These are phyloP conservation scores for Coemansia reversa DNA, from an alignment of 192 early-diverging fungal species.

Conservation along the genomic window DNA sequence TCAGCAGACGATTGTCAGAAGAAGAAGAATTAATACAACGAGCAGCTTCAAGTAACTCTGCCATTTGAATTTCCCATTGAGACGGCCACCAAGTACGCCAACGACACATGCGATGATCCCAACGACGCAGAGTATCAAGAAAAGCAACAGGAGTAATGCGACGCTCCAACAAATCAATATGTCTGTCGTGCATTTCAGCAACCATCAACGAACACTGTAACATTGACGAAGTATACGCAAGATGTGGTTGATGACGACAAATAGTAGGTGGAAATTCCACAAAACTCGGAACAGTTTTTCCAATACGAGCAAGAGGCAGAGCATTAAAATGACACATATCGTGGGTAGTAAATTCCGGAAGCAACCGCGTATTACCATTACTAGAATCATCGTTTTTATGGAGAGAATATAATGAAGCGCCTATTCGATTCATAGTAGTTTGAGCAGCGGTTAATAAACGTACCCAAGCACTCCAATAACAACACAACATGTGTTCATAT, in stretches of 20 bases:
- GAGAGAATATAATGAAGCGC: background rate
- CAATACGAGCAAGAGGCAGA: constrained; percentile 12
- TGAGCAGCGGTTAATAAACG: constrained; percentile 27
- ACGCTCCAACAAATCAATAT: constrained; percentile 17
- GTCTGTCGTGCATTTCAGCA: constrained; percentile 23
- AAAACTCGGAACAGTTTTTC: background rate
- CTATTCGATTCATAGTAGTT: constrained; percentile 12
- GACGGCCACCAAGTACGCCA: constrained; percentile 25
- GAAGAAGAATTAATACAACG: background rate
- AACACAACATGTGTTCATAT: constrained; percentile 38
- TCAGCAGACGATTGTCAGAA: background rate
- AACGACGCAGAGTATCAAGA: constrained; percentile 15
- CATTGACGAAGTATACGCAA: constrained; percentile 21
- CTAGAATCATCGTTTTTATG: background rate
- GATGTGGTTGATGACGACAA: constrained; percentile 4
- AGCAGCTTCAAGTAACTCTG: background rate
- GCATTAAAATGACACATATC: constrained; percentile 38
- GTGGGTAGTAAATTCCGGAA: constrained; percentile 36
- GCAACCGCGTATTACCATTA: background rate
- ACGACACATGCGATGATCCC: constrained; percentile 17
- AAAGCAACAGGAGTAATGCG: constrained; percentile 5
- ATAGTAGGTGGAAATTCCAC: constrained; percentile 13
- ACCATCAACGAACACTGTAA: constrained; percentile 24
- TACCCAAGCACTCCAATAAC: constrained; percentile 41
- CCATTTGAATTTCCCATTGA: constrained; percentile 28